Conservation (phyloP, 176 grass and related monocot genomes). For the Chrysopogon serrulatus region DNA sequence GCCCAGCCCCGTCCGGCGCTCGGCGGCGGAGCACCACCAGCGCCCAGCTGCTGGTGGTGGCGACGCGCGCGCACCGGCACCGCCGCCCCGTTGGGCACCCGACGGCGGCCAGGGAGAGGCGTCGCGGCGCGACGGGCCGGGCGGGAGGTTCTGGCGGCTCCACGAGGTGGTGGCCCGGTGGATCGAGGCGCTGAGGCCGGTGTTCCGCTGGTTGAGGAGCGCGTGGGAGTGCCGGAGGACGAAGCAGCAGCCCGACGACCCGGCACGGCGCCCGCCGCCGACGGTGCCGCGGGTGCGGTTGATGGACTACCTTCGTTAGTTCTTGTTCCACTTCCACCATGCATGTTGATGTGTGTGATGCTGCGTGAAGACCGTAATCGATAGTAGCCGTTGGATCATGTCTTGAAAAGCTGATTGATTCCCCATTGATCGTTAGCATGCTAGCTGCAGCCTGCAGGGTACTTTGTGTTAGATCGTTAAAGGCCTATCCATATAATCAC, state of each 20-base stretch:
- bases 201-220: conserved; percentile 23
- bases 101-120: neutral
- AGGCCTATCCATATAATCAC: neutral
- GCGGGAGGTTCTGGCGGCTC: conserved; percentile 9
- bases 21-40: neutral
- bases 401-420: neutral
- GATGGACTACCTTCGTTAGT: conserved; percentile 21
- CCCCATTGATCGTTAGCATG: neutral
- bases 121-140: neutral
- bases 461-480: too few species aligned
- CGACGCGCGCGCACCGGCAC: neutral
- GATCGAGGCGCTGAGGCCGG: conserved; percentile 25
- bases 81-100: neutral
- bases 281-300: conserved; percentile 30
- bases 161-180: conserved; percentile 26
- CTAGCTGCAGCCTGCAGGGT: too few species aligned
- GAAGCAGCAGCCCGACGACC: neutral
- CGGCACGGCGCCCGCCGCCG: neutral
- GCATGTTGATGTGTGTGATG: neutral
- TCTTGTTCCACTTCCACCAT: neutral
- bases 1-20: conserved; percentile 55
- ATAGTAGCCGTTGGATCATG: neutral
- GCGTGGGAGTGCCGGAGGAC: conserved; percentile 23
- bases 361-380: neutral
- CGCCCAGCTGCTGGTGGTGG: neutral